Evolutionary conservation across 2,329 filamentous ascomycete species (phyloP).

Genomic region (Zasmidium cellare): DNA sequence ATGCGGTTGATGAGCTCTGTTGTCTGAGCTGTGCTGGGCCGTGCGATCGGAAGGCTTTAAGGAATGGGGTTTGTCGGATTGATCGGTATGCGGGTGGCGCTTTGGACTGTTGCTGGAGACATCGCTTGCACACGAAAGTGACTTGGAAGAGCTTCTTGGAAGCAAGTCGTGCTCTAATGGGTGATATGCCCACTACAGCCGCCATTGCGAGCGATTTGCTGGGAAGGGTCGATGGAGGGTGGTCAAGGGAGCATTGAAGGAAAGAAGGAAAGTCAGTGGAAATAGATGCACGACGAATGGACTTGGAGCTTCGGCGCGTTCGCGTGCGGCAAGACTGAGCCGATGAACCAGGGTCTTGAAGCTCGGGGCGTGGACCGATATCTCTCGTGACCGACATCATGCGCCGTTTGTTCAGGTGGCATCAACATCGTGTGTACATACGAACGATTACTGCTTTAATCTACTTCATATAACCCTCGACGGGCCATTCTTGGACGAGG

Average conservation of each 20-base stretch:
- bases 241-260: neutral
- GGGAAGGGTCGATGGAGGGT: neutral
- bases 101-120: slow-evolving; percentile 31
- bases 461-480: neutral
- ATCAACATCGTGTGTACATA: neutral
- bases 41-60: slow-evolving; percentile 34
- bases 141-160: slow-evolving; percentile 21
- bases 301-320: no score
- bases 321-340: no score
- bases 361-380: neutral
- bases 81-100: slow-evolving; percentile 23
- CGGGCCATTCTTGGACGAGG: neutral
- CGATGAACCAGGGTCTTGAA: no score
- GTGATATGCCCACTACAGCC: slow-evolving; percentile 19
- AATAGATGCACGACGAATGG: no score
- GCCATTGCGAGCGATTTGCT: slow-evolving; percentile 17
- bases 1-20: slow-evolving; percentile 26
- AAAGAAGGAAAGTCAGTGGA: no score
- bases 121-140: slow-evolving; percentile 34
- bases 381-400: neutral
- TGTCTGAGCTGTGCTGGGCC: slow-evolving; percentile 20
- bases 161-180: slow-evolving; percentile 23
- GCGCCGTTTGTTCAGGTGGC: neutral
- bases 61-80: slow-evolving; percentile 34
- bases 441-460: neutral